phyloP scores from a whole-genome alignment of 306 rosid species.

The Hippophae gyantsensis region DNA sequence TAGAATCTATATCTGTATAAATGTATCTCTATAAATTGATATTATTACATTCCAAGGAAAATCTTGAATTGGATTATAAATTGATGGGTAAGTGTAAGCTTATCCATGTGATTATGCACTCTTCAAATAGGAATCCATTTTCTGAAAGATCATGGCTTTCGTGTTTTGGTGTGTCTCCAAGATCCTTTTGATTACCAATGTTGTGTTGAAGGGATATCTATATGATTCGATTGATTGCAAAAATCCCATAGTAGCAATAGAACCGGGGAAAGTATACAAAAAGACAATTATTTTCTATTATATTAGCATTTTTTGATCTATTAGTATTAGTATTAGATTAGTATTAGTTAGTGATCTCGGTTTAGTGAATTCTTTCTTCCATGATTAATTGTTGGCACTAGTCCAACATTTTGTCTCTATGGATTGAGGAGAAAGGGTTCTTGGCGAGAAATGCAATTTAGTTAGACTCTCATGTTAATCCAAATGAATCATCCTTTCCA shows the following conservation, averaged over 20 bases:
- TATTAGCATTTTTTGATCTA: too few species aligned
- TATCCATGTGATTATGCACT: background rate
- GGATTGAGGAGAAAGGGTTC: too few species aligned
- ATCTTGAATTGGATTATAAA: too few species aligned
- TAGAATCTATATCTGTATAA: too few species aligned
- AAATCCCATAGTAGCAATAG: background rate
- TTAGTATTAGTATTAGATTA: too few species aligned
- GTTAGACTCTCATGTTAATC: too few species aligned
- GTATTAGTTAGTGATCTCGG: background rate
- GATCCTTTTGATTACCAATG: conserved; percentile 1
- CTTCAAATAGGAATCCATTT: conserved; percentile 2
- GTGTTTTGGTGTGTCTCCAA: background rate
- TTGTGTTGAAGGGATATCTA: conserved; percentile 3
- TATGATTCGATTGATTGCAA: background rate
- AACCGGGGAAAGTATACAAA: background rate
- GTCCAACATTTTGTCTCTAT: background rate
- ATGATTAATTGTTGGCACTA: background rate
- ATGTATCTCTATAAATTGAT: too few species aligned
- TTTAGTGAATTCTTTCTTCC: background rate
- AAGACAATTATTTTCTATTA: background rate
- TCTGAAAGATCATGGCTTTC: conserved; percentile 1
- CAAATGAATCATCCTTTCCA: too few species aligned
- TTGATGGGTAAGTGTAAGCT: too few species aligned
- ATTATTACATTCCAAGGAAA: too few species aligned
- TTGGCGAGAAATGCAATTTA: too few species aligned